Percentiles rank a stretch among this genome's conserved stretches.
Evolutionary conservation across 1,284 basidiomycete genomes (phyloP).

Genomic region (Jaminaea rosea): DNA sequence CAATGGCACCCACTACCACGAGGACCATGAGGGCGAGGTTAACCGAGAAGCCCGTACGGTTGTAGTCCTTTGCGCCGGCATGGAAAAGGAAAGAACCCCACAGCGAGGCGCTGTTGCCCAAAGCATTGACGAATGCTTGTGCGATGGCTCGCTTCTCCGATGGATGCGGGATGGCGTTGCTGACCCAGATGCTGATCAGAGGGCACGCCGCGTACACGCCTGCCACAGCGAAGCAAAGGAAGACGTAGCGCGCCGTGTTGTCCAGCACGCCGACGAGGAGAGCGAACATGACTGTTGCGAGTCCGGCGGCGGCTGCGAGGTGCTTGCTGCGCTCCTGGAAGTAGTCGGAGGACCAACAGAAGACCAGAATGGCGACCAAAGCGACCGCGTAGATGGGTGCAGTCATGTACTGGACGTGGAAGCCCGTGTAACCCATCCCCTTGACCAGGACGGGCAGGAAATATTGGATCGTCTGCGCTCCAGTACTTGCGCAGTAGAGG

Average conservation of each 20-base stretch:
- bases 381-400: conserved; percentile 15
- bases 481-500: conserved; percentile 48
- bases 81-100: conserved; percentile 15
- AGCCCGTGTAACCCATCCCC: conserved; percentile 28
- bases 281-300: conserved; percentile 49
- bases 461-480: conserved; percentile 12
- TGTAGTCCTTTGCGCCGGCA: conserved; percentile 3
- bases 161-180: conserved; percentile 46
- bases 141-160: conserved; percentile 50
- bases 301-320: conserved; percentile 39
- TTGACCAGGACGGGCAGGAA: conserved; percentile 34
- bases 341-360: conserved; percentile 44
- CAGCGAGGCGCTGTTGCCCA: conserved; percentile 14
- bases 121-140: conserved; percentile 44
- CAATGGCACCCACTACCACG: conserved; percentile 7
- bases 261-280: conserved; percentile 46
- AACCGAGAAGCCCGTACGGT: conserved; percentile 11
- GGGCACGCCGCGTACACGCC: conserved; percentile 50
- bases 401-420: conserved; percentile 13
- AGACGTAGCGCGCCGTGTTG: conserved; percentile 50
- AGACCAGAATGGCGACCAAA: conserved; percentile 8
- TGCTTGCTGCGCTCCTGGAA: conserved; percentile 48
- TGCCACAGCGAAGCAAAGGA: conserved; percentile 51
- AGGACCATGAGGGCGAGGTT: conserved; percentile 12
- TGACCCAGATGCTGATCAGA: conserved; percentile 48